Conservation (phyloP, 2,329 filamentous ascomycete species). For the Ophiostoma sp. region DNA sequence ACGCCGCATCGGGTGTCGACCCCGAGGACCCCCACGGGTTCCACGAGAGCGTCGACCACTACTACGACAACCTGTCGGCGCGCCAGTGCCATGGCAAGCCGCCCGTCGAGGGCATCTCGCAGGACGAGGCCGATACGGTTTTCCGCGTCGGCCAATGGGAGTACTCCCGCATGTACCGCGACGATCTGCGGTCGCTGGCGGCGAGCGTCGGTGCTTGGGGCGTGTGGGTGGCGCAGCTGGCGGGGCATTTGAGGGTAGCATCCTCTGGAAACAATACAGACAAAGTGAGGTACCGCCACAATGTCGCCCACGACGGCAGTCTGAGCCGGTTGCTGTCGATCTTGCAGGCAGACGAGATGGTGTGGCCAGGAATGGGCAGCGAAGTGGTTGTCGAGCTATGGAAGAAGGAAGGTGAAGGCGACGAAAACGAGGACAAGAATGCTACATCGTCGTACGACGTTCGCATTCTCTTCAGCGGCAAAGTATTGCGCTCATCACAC, state of each 20-base stretch:
- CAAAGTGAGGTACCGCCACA: conserved; percentile 62
- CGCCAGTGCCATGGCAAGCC: conserved; percentile 74
- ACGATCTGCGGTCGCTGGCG: conserved; percentile 60
- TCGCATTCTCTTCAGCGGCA: conserved; percentile 70
- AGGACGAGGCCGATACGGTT: conserved; percentile 64
- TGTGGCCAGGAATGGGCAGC: conserved; percentile 81
- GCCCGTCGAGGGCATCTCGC: conserved; percentile 56
- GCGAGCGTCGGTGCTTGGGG: conserved; percentile 65
- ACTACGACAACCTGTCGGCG: conserved; percentile 80
- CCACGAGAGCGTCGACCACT: conserved; percentile 74
- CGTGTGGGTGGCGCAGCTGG: conserved; percentile 73
- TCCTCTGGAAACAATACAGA: conserved; percentile 10
- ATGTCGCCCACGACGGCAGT: conserved; percentile 78
- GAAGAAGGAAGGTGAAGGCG: conserved; percentile 38
- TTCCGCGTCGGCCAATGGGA: conserved; percentile 79
- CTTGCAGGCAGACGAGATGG: conserved; percentile 72
- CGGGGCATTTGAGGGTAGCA: conserved; percentile 57
- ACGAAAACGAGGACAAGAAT: background rate
- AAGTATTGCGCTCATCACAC: conserved; percentile 65
- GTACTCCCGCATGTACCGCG: conserved; percentile 76
- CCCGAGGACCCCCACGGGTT: conserved; percentile 56
- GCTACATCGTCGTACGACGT: conserved; percentile 49
- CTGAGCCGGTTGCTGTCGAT: conserved; percentile 67
- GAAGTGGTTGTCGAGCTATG: conserved; percentile 79
- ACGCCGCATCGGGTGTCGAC: conserved; percentile 67